These are phyloP conservation scores for Fusarium sp. DNA, from an alignment of 2,329 filamentous ascomycete genomes.

Conservation along the genomic window DNA sequence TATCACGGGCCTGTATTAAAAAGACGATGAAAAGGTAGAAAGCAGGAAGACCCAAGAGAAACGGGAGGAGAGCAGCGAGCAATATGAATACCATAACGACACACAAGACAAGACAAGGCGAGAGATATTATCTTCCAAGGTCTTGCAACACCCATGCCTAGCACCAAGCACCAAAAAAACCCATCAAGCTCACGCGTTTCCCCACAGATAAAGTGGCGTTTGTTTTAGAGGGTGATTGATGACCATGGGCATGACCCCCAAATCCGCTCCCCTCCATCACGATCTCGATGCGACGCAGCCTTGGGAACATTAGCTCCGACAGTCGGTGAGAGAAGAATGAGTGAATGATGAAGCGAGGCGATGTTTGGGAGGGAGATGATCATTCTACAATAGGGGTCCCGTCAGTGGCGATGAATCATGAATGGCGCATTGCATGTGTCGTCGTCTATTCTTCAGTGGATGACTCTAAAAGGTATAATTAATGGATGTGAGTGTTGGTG, in stretches of 20 bases:
- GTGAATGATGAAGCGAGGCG: neutral
- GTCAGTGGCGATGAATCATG: slow-evolving; percentile 14
- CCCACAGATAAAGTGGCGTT: slow-evolving; percentile 37
- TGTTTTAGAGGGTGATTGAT: slow-evolving; percentile 11
- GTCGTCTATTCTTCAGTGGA: neutral
- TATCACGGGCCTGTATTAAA: slow-evolving; percentile 12
- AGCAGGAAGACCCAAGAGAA: slow-evolving; percentile 7
- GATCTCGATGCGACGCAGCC: slow-evolving; percentile 27
- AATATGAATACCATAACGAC: slow-evolving; percentile 18
- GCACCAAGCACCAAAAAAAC: slow-evolving; percentile 13
- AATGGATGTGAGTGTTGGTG: neutral
- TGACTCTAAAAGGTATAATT: too few species aligned
- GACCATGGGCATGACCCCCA: slow-evolving; percentile 14
- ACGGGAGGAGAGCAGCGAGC: slow-evolving; percentile 9
- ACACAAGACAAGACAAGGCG: neutral
- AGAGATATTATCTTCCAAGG: neutral
- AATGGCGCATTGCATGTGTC: neutral
- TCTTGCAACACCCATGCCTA: slow-evolving; percentile 1
- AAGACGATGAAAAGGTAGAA: slow-evolving; percentile 13
- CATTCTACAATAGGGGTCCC: slow-evolving; percentile 19
- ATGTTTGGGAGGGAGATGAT: neutral
- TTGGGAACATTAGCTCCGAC: slow-evolving; percentile 38
- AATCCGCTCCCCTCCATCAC: slow-evolving; percentile 3
- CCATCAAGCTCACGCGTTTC: slow-evolving; percentile 41
- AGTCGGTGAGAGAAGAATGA: slow-evolving; percentile 35